Percentiles rank a stretch among this genome's conserved stretches.
These are phyloP conservation scores for Corniculantispora saksenae DNA, from an alignment of 2,329 filamentous ascomycete genomes.

Conservation along the genomic window DNA sequence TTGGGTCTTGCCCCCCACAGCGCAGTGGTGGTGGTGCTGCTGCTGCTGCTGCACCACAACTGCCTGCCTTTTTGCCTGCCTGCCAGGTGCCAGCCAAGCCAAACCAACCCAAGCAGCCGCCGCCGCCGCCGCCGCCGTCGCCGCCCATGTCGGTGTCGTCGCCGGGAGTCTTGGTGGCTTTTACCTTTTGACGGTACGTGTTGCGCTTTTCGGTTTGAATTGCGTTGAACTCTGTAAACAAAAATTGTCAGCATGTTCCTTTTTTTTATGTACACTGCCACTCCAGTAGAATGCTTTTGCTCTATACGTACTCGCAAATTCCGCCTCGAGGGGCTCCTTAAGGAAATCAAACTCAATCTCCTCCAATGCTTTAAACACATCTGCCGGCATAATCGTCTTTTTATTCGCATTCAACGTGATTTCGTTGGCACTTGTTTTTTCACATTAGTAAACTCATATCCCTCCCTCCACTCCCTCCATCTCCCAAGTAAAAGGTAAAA, in stretches of 20 bases:
- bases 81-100: not conserved
- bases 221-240: conserved; percentile 64
- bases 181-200: conserved; percentile 69
- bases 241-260: conserved; percentile 1
- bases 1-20: not conserved
- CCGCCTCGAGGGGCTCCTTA: conserved; percentile 66
- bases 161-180: conserved; percentile 58
- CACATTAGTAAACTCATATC: not conserved
- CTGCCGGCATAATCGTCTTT: conserved; percentile 75
- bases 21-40: too few species aligned
- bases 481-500: conserved; percentile 21
- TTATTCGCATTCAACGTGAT: conserved; percentile 66
- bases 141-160: conserved; percentile 36
- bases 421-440: conserved; percentile 65
- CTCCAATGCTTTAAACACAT: conserved; percentile 77
- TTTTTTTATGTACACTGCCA: not conserved
- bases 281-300: not conserved
- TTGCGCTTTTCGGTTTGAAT: conserved; percentile 74
- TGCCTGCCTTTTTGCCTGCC: not conserved
- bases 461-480: not conserved
- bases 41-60: too few species aligned
- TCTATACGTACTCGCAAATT: conserved; percentile 66
- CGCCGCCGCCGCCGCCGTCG: conserved; percentile 24
- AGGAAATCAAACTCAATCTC: conserved; percentile 77
- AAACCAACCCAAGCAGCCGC: conserved; percentile 24